phyloP scores from a whole-genome alignment of 306 rosid species.

The Boehmeria nivea region DNA sequence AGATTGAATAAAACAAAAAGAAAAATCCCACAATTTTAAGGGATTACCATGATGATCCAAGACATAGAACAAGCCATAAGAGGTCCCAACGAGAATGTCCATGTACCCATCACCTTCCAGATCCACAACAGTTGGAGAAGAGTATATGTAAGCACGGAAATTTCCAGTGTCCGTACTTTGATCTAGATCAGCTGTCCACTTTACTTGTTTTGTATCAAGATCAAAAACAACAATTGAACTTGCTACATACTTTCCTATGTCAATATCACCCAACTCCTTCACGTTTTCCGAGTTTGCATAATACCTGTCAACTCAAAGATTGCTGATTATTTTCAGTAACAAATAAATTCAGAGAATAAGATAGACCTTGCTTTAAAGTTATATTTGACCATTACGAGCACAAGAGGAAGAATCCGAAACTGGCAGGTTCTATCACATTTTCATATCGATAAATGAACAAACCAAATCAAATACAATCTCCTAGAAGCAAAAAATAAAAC shows the following conservation, averaged over 20 bases:
- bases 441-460: neutral
- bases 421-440: neutral
- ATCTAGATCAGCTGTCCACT: conserved; percentile 89
- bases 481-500: neutral
- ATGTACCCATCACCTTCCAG: conserved; percentile 96
- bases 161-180: conserved; percentile 73
- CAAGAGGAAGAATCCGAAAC: neutral
- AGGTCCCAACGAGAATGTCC: conserved; percentile 93
- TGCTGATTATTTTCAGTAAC: neutral
- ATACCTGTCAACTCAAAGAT: conserved; percentile 68
- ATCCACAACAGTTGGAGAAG: conserved; percentile 87
- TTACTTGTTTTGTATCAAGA: conserved; percentile 89
- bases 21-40: conserved; percentile 4
- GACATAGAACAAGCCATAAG: conserved; percentile 88
- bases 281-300: conserved; percentile 79
- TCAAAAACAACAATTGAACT: conserved; percentile 87
- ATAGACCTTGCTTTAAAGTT: conserved; percentile 3
- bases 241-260: conserved; percentile 83
- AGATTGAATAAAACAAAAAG: conserved; percentile 1
- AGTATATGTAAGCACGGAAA: conserved; percentile 71
- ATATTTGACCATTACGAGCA: neutral
- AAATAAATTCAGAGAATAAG: conserved; percentile 29
- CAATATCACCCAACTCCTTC: conserved; percentile 90
- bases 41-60: conserved; percentile 86
- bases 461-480: neutral